A percentile compares a stretch with the other conserved stretches of the same genome.
phyloP scores from a whole-genome alignment of 805 yeast genomes.

The Ogataea thermomethanolica region DNA sequence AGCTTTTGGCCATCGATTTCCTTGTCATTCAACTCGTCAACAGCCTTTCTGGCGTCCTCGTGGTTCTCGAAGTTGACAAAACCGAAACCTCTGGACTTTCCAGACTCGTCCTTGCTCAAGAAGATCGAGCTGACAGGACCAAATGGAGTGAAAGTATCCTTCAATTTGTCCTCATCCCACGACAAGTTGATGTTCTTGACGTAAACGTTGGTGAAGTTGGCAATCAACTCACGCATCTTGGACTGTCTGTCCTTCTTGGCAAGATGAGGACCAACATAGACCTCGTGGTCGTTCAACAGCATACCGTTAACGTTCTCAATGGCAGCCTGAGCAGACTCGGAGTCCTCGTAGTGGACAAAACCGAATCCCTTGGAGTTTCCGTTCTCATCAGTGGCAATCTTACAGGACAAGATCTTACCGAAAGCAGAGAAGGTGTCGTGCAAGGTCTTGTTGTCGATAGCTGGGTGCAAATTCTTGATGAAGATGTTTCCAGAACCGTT shows the following conservation, averaged over 20 bases:
- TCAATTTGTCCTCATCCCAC: conserved; percentile 66
- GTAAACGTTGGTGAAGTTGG: conserved; percentile 93
- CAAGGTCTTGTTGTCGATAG: conserved; percentile 96
- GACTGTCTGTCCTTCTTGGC: conserved; percentile 92
- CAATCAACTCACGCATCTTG: conserved; percentile 83
- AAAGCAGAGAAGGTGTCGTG: conserved; percentile 97
- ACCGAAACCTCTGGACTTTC: conserved; percentile 93
- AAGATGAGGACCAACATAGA: conserved; percentile 91
- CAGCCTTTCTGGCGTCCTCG: conserved; percentile 85
- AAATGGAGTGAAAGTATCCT: conserved; percentile 62
- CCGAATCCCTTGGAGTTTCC: conserved; percentile 96
- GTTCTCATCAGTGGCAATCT: conserved; percentile 90
- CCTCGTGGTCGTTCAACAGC: conserved; percentile 94
- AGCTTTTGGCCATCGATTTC: conserved; percentile 83
- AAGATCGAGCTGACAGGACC: conserved; percentile 84
- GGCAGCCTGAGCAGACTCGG: conserved; percentile 90
- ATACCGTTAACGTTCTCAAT: conserved; percentile 97
- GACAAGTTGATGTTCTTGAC: conserved; percentile 84
- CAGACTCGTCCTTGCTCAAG: conserved; percentile 76
- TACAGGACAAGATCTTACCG: conserved; percentile 93
- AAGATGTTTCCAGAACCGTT: conserved; percentile 94
- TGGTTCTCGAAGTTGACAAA: conserved; percentile 89
- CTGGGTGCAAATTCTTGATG: conserved; percentile 97
- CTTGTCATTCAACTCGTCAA: conserved; percentile 83
- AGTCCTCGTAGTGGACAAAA: conserved; percentile 92